Evolutionary conservation across 768 basidiomycete species (phyloP).

Genomic region (Suillus occidentalis): DNA sequence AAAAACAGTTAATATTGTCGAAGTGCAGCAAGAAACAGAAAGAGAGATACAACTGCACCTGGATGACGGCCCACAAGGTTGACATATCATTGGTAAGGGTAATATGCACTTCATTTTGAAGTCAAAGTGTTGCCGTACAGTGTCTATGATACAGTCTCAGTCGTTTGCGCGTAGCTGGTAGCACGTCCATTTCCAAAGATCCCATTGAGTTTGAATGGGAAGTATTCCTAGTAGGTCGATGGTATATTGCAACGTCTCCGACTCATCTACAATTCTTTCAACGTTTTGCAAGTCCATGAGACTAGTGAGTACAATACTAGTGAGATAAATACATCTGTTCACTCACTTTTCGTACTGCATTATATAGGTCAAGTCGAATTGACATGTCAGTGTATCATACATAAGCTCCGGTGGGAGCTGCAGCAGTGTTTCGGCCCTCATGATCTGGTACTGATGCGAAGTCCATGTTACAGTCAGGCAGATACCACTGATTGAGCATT

Average conservation of each 20-base stretch:
- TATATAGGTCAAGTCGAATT: conserved; percentile 28
- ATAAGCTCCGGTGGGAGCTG: conserved; percentile 41
- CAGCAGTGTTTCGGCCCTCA: conserved; percentile 20
- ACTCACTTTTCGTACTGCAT: conserved; percentile 34
- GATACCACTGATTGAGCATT: background rate
- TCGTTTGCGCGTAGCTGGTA: conserved; percentile 40
- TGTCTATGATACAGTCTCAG: conserved; percentile 41
- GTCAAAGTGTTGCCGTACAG: conserved; percentile 46
- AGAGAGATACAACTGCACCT: too few species aligned
- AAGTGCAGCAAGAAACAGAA: too few species aligned
- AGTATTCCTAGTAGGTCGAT: conserved; percentile 45
- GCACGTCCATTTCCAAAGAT: conserved; percentile 16
- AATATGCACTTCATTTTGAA: conserved; percentile 40
- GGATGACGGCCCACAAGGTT: too few species aligned
- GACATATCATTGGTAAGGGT: conserved; percentile 33
- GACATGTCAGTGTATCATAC: conserved; percentile 34
- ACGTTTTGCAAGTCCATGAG: conserved; percentile 39
- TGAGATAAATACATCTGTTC: conserved; percentile 2
- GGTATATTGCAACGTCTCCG: conserved; percentile 47
- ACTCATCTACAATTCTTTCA: conserved; percentile 40
- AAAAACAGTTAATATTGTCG: too few species aligned
- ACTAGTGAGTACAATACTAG: background rate
- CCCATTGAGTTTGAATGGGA: conserved; percentile 41
- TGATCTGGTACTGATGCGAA: background rate
- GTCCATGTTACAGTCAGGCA: background rate